A percentile compares a stretch with the other conserved stretches of the same genome.
phyloP scores from a whole-genome alignment of 345 rosid genomes.

The Theobroma cacao region DNA sequence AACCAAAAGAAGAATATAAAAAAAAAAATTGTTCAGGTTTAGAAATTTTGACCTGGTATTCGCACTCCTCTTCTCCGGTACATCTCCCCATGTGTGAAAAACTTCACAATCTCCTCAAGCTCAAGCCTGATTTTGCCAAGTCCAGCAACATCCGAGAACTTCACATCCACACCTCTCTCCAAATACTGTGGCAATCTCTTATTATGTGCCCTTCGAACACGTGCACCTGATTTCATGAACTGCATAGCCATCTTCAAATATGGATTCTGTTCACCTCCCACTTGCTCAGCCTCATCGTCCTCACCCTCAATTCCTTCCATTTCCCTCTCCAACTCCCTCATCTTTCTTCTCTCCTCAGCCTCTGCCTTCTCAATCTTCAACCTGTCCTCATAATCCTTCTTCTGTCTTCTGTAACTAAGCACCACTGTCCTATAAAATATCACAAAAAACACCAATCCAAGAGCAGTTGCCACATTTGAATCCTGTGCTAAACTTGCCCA shows the following conservation, averaged over 20 bases:
- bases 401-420: constrained; percentile 74
- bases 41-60: constrained; percentile 65
- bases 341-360: constrained; percentile 86
- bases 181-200: constrained; percentile 81
- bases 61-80: constrained; percentile 87
- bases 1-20: background rate
- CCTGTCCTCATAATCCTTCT: constrained; percentile 91
- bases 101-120: constrained; percentile 93
- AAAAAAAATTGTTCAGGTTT: background rate
- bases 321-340: constrained; percentile 80
- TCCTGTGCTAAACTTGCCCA: constrained; percentile 74
- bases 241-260: constrained; percentile 78
- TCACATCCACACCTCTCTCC: constrained; percentile 85
- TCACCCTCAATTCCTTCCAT: constrained; percentile 62
- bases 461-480: constrained; percentile 57
- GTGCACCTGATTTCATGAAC: constrained; percentile 97
- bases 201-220: constrained; percentile 66
- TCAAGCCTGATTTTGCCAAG: constrained; percentile 94
- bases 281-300: constrained; percentile 59
- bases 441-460: constrained; percentile 74
- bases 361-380: constrained; percentile 91
- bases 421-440: constrained; percentile 81
- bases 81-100: constrained; percentile 96
- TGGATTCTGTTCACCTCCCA: constrained; percentile 64
- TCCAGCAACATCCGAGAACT: constrained; percentile 89